These are phyloP conservation scores for Salvia miltiorrhiza DNA, from an alignment of 257 asterid species.

Conservation along the genomic window DNA sequence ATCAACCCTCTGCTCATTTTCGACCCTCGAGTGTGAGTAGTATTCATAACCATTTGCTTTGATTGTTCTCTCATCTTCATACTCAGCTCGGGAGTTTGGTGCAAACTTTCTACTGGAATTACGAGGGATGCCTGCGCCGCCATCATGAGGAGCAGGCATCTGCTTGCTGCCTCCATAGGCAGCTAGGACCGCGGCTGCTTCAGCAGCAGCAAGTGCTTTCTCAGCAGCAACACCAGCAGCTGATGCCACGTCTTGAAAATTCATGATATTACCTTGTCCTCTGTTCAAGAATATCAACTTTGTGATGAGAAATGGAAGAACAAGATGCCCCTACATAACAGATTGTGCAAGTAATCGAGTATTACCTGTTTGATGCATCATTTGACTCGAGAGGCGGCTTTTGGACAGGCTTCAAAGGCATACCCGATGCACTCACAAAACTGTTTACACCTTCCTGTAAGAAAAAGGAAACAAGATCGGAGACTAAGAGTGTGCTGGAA, in stretches of 20 bases:
- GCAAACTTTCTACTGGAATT: slow-evolving; percentile 16
- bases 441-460: slow-evolving; percentile 69
- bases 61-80: slow-evolving; percentile 24
- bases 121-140: slow-evolving; percentile 3
- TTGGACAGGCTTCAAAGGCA: slow-evolving; percentile 57
- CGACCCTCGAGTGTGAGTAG: slow-evolving; percentile 18
- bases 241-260: slow-evolving; percentile 59
- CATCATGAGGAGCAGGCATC: slow-evolving; percentile 30
- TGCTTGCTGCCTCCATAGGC: slow-evolving; percentile 38
- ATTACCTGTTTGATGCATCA: slow-evolving; percentile 49
- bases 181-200: slow-evolving; percentile 78
- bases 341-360: not conserved
- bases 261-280: slow-evolving; percentile 34
- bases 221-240: slow-evolving; percentile 91
- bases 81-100: slow-evolving; percentile 17
- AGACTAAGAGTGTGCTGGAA: not conserved
- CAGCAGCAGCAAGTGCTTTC: slow-evolving; percentile 88
- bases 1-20: slow-evolving; percentile 3
- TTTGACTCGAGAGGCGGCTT: slow-evolving; percentile 41
- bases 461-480: not conserved
- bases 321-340: not conserved
- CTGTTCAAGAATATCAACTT: slow-evolving; percentile 15
- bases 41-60: slow-evolving; percentile 24
- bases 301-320: not conserved
- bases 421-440: slow-evolving; percentile 68